Evolutionary conservation across 805 yeast genomes (phyloP).

Genomic region (Suhomyces sp.): DNA sequence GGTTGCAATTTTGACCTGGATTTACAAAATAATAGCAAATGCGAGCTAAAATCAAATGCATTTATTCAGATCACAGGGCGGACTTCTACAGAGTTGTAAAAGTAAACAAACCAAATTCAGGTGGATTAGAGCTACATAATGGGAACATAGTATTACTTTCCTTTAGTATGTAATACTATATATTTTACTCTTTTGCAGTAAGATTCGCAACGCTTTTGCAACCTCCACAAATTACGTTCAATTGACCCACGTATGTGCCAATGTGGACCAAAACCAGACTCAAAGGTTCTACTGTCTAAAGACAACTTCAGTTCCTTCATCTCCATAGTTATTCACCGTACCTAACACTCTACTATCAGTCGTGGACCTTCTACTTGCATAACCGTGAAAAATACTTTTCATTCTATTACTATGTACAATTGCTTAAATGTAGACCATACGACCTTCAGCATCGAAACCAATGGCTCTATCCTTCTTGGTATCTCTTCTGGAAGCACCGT

Average conservation of each 20-base stretch:
- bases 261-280: background rate
- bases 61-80: too few relatives aligned
- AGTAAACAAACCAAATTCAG: too few relatives aligned
- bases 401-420: constrained; percentile 43
- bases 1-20: background rate
- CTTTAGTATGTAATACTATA: too few relatives aligned
- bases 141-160: too few relatives aligned
- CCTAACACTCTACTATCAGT: too few relatives aligned
- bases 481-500: constrained; percentile 89
- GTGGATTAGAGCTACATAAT: too few relatives aligned
- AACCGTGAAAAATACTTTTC: background rate
- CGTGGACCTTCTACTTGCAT: background rate
- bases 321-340: too few relatives aligned
- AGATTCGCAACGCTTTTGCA: background rate
- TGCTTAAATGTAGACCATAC: constrained; percentile 38
- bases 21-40: background rate
- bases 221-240: background rate
- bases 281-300: background rate
- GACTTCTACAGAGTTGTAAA: too few relatives aligned
- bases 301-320: background rate
- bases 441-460: constrained; percentile 68
- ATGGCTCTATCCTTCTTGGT: constrained; percentile 77
- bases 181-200: too few relatives aligned
- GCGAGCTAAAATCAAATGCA: background rate
- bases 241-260: background rate